Conservation (phyloP, 352 stramenopile species). For the Phytophthora kernoviae region DNA sequence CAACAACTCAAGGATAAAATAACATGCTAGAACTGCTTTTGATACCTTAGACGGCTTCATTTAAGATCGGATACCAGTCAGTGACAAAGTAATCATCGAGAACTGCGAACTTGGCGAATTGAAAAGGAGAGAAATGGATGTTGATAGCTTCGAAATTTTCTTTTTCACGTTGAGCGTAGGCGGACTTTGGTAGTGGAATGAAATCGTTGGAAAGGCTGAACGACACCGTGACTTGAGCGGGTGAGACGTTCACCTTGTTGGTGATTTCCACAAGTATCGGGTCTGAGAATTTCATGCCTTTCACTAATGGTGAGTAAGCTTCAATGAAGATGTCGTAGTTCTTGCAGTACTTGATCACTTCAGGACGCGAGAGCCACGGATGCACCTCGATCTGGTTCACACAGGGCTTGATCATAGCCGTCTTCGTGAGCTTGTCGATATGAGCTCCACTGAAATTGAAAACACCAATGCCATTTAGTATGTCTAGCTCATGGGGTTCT, state of each 20-base stretch:
- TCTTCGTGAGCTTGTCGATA: constrained; percentile 78
- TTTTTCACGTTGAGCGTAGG: constrained; percentile 46
- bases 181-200: constrained; percentile 68
- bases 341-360: constrained; percentile 69
- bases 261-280: constrained; percentile 43
- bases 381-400: constrained; percentile 89
- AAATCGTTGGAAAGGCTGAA: constrained; percentile 60
- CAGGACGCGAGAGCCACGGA: constrained; percentile 67
- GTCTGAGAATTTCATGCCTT: constrained; percentile 47
- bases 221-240: constrained; percentile 59
- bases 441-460: constrained; percentile 91
- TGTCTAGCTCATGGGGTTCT: constrained; percentile 51
- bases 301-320: constrained; percentile 64
- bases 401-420: constrained; percentile 56
- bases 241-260: constrained; percentile 32
- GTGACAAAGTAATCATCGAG: constrained; percentile 55
- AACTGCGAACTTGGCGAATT: constrained; percentile 42
- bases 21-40: neutral
- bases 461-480: constrained; percentile 86
- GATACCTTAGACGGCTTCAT: constrained; percentile 33
- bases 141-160: constrained; percentile 55
- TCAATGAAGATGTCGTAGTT: constrained; percentile 50
- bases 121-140: constrained; percentile 34
- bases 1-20: too few species aligned
- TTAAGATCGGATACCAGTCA: constrained; percentile 55